A percentile compares a stretch with the other conserved stretches of the same genome.
Conservation (phyloP, 768 basidiomycete species). For the Xanthoconium stramineum region DNA sequence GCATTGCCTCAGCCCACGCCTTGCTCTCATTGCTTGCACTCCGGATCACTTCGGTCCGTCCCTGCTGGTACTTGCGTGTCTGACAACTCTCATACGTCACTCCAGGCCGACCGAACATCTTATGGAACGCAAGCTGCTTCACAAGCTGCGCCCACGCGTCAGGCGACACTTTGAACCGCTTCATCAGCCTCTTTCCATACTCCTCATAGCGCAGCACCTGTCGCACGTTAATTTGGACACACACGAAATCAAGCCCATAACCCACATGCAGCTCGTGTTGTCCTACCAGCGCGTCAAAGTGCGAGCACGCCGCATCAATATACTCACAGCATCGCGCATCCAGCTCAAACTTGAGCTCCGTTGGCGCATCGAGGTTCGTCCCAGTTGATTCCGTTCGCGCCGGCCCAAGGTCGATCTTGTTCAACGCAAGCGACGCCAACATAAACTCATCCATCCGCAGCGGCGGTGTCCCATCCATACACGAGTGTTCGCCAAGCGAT, state of each 20-base stretch:
- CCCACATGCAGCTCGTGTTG: constrained; percentile 77
- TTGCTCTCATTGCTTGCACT: constrained; percentile 79
- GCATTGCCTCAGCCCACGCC: constrained; percentile 87
- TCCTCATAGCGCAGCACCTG: constrained; percentile 81
- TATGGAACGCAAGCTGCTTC: constrained; percentile 94
- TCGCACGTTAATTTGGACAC: constrained; percentile 3
- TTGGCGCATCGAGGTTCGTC: constrained; percentile 48
- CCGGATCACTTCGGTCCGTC: constrained; percentile 94
- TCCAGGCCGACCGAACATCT: constrained; percentile 70
- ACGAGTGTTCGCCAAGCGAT: constrained; percentile 86
- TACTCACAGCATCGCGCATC: constrained; percentile 49
- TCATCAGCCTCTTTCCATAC: constrained; percentile 87
- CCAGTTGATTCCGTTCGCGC: constrained; percentile 34
- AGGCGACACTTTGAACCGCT: constrained; percentile 77
- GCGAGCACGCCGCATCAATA: constrained; percentile 55
- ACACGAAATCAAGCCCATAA: not conserved
- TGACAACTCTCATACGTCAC: constrained; percentile 93
- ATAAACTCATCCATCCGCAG: constrained; percentile 94
- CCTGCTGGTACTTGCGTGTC: constrained; percentile 87
- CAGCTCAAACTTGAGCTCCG: constrained; percentile 70
- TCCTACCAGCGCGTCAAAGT: constrained; percentile 74
- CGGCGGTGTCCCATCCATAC: constrained; percentile 94
- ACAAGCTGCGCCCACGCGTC: constrained; percentile 96
- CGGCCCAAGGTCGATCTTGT: constrained; percentile 75
- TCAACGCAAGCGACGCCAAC: constrained; percentile 66